Evolutionary conservation across 2,329 filamentous ascomycete genomes (phyloP).

Genomic region (Xylaria polymorpha): DNA sequence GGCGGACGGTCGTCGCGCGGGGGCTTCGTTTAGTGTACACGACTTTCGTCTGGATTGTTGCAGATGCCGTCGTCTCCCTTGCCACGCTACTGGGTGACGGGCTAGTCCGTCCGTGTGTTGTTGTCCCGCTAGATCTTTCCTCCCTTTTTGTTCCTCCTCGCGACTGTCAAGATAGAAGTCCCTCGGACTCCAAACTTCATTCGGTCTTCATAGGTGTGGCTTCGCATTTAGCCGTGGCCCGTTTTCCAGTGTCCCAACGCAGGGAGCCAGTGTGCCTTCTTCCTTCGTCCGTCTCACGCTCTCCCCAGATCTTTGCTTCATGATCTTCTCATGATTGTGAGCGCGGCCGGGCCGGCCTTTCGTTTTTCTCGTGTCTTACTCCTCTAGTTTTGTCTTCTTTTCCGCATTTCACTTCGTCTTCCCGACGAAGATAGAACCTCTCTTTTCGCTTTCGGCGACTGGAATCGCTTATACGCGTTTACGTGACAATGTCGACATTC

Average conservation of each 20-base stretch:
- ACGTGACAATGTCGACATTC: conserved; percentile 58
- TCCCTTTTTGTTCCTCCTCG: conserved; percentile 41
- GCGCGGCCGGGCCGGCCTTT: conserved; percentile 55
- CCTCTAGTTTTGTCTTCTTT: conserved; percentile 47
- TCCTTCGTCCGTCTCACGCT: conserved; percentile 27
- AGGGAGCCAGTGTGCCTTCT: conserved; percentile 37
- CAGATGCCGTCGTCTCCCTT: conserved; percentile 33
- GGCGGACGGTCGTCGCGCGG: conserved; percentile 5
- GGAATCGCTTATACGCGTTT: conserved; percentile 55
- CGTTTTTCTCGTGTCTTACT: conserved; percentile 48
- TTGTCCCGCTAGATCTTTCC: conserved; percentile 24
- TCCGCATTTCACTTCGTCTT: conserved; percentile 43
- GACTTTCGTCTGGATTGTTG: conserved; percentile 23
- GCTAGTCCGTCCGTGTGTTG: conserved; percentile 27
- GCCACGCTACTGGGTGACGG: conserved; percentile 18
- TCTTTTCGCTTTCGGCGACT: conserved; percentile 53
- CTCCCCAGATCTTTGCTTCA: conserved; percentile 50
- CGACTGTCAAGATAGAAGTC: conserved; percentile 41
- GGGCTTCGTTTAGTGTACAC: background rate
- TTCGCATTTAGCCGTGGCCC: conserved; percentile 39
- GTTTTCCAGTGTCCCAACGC: conserved; percentile 32
- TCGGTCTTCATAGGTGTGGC: conserved; percentile 30
- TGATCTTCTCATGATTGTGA: conserved; percentile 54
- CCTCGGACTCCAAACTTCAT: conserved; percentile 35
- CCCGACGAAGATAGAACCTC: conserved; percentile 37